Evolutionary conservation across 1,139 yeast species (phyloP).

Genomic region (Geotrichum macrosporum): DNA sequence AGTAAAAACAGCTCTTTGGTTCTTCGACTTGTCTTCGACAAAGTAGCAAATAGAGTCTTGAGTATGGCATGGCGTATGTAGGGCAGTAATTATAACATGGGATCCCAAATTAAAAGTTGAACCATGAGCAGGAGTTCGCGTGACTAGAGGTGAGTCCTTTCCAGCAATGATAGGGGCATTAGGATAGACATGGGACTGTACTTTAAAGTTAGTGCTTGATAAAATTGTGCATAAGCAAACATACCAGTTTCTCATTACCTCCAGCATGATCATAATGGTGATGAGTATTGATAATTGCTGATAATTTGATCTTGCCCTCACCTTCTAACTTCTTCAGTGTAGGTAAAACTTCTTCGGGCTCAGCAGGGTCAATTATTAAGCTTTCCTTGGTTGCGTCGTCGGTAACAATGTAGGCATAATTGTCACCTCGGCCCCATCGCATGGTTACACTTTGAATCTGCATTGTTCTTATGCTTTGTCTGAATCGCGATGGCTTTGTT

Average conservation of each 20-base stretch:
- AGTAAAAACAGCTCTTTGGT: constrained; percentile 74
- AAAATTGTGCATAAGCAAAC: too few relatives aligned
- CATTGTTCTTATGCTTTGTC: constrained; percentile 50
- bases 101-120: constrained; percentile 50
- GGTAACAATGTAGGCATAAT: constrained; percentile 74
- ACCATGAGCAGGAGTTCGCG: constrained; percentile 60
- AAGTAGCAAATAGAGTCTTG: constrained; percentile 90
- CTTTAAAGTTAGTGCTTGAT: background rate
- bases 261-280: constrained; percentile 95
- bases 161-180: constrained; percentile 81
- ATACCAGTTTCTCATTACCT: constrained; percentile 57
- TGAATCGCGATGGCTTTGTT: background rate
- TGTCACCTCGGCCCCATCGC: constrained; percentile 95
- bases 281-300: constrained; percentile 87
- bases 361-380: constrained; percentile 92
- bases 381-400: constrained; percentile 65
- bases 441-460: constrained; percentile 77
- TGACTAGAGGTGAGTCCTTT: constrained; percentile 64
- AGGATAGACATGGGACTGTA: constrained; percentile 41
- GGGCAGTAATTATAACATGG: constrained; percentile 62
- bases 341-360: constrained; percentile 55
- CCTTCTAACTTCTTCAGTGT: constrained; percentile 40
- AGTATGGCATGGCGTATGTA: constrained; percentile 97
- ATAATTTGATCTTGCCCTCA: constrained; percentile 44
- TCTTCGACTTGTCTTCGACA: constrained; percentile 57